A percentile compares a stretch with the other conserved stretches of the same genome.
These are phyloP conservation scores for Williopsis jadinii DNA, from an alignment of 1,139 yeast species.

Conservation along the genomic window DNA sequence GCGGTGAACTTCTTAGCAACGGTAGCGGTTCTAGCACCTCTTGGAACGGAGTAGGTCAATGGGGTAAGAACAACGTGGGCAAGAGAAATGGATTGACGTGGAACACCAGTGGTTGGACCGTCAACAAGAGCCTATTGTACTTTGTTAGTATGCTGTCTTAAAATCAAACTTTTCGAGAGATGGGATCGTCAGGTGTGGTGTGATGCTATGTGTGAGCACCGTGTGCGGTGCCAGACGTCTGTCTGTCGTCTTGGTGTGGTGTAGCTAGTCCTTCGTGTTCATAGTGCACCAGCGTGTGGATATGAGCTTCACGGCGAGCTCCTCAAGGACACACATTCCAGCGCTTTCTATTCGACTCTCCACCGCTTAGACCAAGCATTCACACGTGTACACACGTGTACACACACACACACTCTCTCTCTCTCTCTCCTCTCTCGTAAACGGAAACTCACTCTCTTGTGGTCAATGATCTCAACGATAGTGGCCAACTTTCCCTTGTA, in stretches of 20 bases:
- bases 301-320: too few relatives aligned
- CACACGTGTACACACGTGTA: too few relatives aligned
- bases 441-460: conserved; percentile 79
- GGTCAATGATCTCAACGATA: conserved; percentile 97
- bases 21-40: conserved; percentile 85
- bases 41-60: conserved; percentile 82
- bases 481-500: conserved; percentile 79
- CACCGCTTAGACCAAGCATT: too few relatives aligned
- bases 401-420: background rate
- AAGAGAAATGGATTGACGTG: conserved; percentile 88
- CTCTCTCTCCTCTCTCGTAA: background rate
- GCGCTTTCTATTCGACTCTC: too few relatives aligned
- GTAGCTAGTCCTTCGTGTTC: too few relatives aligned
- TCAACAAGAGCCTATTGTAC: conserved; percentile 74
- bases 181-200: too few relatives aligned
- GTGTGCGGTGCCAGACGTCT: too few relatives aligned
- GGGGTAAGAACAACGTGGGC: conserved; percentile 91
- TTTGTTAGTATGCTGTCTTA: conserved; percentile 15
- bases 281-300: too few relatives aligned
- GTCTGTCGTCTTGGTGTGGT: too few relatives aligned
- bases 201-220: too few relatives aligned
- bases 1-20: conserved; percentile 93
- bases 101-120: conserved; percentile 84
- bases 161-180: too few relatives aligned
- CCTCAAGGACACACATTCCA: too few relatives aligned